phyloP scores from a whole-genome alignment of 495 filamentous ascomycete species.

The Penicillium coffeae region DNA sequence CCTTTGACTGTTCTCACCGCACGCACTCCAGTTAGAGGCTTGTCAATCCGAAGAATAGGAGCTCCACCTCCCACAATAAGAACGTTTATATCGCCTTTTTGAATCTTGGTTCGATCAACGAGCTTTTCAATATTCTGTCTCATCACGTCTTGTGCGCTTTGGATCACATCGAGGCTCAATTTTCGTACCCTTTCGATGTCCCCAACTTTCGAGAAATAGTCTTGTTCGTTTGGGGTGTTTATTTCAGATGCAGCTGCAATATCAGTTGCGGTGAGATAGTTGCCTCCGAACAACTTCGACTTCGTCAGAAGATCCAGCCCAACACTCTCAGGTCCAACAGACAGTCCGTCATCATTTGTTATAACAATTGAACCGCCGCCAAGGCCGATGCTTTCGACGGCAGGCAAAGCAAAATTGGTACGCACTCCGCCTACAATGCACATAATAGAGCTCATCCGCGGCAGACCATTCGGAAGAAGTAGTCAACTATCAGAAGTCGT shows the following conservation, averaged over 20 bases:
- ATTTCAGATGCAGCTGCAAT: constrained; percentile 36
- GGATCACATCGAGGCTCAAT: constrained; percentile 9
- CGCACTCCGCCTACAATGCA: constrained; percentile 43
- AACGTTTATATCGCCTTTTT: constrained; percentile 30
- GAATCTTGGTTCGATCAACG: constrained; percentile 23
- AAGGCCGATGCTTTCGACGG: constrained; percentile 50
- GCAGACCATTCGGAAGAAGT: constrained; percentile 42
- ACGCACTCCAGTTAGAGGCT: constrained; percentile 17
- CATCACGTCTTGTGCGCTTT: constrained; percentile 10
- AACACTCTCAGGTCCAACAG: constrained; percentile 55
- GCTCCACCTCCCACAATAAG: constrained; percentile 28
- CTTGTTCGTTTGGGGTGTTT: constrained; percentile 12
- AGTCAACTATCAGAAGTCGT: constrained; percentile 49
- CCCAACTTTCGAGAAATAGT: constrained; percentile 14
- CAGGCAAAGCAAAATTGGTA: constrained; percentile 49
- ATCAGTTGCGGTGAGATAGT: constrained; percentile 48
- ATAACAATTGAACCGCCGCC: constrained; percentile 51
- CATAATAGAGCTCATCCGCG: constrained; percentile 38
- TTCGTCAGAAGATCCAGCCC: constrained; percentile 49
- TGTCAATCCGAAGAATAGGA: constrained; percentile 14
- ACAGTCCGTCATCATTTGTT: constrained; percentile 24
- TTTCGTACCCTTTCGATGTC: constrained; percentile 3
- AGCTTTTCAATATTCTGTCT: constrained; percentile 17
- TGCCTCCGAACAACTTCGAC: constrained; percentile 48
- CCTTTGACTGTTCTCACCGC: constrained; percentile 14